Evolutionary conservation across 2,329 filamentous ascomycete genomes (phyloP).

Genomic region (Sclerotinia trifoliorum): DNA sequence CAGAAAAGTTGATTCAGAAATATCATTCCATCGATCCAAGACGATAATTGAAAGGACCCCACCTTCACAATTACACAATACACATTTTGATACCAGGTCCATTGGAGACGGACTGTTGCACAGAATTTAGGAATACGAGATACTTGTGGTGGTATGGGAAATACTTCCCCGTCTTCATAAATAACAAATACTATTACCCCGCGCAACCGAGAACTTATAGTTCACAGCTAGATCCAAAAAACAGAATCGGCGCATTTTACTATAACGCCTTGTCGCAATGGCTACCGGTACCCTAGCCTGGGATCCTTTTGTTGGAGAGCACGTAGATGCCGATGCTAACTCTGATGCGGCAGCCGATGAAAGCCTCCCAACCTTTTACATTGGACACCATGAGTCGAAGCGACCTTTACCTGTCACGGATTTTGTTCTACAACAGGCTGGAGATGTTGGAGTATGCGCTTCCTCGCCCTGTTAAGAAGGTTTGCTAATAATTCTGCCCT

Average conservation of each 20-base stretch:
- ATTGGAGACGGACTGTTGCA: neutral
- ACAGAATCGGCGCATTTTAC: conserved; percentile 3
- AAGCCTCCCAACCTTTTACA: conserved; percentile 56
- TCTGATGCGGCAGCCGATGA: conserved; percentile 34
- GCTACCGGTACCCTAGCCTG: conserved; percentile 13
- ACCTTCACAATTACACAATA: neutral
- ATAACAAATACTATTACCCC: neutral
- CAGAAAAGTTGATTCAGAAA: conserved; percentile 15
- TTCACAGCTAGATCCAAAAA: neutral
- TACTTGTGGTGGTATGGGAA: neutral
- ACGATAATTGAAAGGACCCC: neutral
- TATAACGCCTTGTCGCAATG: conserved; percentile 3
- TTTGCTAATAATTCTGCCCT: conserved; percentile 20
- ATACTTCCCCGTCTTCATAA: neutral
- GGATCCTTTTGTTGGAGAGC: conserved; percentile 12
- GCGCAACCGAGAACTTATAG: neutral
- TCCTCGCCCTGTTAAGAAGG: neutral
- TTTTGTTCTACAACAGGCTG: conserved; percentile 63
- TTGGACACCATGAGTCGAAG: conserved; percentile 71
- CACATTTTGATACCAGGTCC: neutral
- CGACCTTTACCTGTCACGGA: conserved; percentile 60
- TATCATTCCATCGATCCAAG: conserved; percentile 3
- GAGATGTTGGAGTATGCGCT: conserved; percentile 64
- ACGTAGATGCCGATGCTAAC: conserved; percentile 26
- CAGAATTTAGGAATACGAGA: neutral